Conservation (phyloP, 768 basidiomycete species). For the Naematelia aurantialba region DNA sequence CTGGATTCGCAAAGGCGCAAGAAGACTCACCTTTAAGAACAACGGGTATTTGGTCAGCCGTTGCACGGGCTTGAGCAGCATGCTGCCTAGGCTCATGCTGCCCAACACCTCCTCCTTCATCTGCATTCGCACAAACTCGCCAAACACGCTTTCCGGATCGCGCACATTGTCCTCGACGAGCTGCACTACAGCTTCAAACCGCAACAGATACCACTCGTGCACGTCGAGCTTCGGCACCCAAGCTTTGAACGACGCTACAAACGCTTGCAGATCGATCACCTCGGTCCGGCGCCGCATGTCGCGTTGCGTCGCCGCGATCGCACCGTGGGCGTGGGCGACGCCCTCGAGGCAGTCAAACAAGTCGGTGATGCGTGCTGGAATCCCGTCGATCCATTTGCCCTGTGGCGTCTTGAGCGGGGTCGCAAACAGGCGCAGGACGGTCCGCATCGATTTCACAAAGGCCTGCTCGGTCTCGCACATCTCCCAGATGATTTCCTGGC, state of each 20-base stretch:
- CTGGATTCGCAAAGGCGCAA: constrained; percentile 6
- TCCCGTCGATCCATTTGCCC: constrained; percentile 71
- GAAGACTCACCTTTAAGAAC: constrained; percentile 64
- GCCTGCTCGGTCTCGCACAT: constrained; percentile 65
- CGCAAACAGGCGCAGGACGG: constrained; percentile 69
- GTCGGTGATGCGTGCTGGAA: constrained; percentile 66
- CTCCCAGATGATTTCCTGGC: constrained; percentile 67
- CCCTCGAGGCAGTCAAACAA: constrained; percentile 87
- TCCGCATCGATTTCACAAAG: constrained; percentile 65
- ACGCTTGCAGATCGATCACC: constrained; percentile 54
- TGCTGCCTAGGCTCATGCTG: constrained; percentile 63
- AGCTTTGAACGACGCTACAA: constrained; percentile 61
- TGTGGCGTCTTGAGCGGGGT: constrained; percentile 70
- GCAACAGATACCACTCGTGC: constrained; percentile 80
- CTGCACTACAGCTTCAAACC: constrained; percentile 61
- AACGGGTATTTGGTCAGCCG: constrained; percentile 67
- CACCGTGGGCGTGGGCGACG: constrained; percentile 70
- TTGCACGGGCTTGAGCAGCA: constrained; percentile 72
- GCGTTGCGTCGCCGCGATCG: constrained; percentile 59
- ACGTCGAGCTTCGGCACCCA: constrained; percentile 70
- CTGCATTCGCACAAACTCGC: constrained; percentile 71
- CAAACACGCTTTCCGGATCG: constrained; percentile 67
- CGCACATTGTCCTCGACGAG: constrained; percentile 57
- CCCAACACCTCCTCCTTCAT: constrained; percentile 56
- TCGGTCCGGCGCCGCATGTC: constrained; percentile 50